phyloP scores from a whole-genome alignment of 179 eudicot species.

The Beta macrorhiza region DNA sequence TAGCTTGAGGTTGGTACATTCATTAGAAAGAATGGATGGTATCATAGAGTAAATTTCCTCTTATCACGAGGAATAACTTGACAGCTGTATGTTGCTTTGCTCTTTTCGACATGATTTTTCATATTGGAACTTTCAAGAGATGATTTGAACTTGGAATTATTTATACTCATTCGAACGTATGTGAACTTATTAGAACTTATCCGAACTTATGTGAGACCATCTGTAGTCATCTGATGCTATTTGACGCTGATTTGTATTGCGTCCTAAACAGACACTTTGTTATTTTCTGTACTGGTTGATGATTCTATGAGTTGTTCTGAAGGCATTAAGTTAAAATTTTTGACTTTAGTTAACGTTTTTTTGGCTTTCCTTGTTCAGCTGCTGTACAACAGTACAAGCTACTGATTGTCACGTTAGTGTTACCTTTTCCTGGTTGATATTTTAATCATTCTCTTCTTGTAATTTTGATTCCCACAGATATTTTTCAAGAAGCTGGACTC shows the following conservation, averaged over 20 bases:
- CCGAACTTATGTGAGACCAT: too few species aligned
- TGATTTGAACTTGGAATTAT: too few species aligned
- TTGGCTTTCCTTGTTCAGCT: not conserved
- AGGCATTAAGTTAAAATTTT: not conserved
- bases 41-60: too few species aligned
- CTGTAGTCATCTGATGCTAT: too few species aligned
- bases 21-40: too few species aligned
- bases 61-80: too few species aligned
- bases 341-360: not conserved
- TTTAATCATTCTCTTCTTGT: not conserved
- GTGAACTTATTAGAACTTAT: too few species aligned
- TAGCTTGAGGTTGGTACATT: too few species aligned
- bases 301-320: not conserved
- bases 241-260: not conserved
- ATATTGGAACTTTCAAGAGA: too few species aligned
- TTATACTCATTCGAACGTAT: too few species aligned
- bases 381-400: not conserved
- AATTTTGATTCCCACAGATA: slow-evolving; percentile 48
- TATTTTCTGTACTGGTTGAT: not conserved
- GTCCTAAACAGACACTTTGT: not conserved
- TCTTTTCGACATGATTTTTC: too few species aligned
- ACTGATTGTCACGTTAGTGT: not conserved
- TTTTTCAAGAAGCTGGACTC: slow-evolving; percentile 99
- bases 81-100: too few species aligned
- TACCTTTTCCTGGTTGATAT: slow-evolving; percentile 2